Evolutionary conservation across 768 basidiomycete genomes (phyloP).

Genomic region (Lactarius quietus): DNA sequence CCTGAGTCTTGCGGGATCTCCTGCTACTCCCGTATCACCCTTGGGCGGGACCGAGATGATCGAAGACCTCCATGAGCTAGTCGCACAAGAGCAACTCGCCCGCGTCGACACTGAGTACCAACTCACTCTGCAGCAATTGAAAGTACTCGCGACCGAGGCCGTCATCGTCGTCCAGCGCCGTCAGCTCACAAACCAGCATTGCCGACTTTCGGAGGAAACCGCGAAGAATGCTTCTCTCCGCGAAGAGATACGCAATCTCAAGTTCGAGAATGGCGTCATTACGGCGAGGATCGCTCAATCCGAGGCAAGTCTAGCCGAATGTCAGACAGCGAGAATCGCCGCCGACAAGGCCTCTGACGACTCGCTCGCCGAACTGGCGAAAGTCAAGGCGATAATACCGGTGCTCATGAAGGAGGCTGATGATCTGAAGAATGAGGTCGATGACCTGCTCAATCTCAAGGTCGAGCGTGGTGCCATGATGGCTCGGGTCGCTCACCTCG

Average conservation of each 20-base stretch:
- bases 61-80: not conserved
- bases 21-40: not conserved
- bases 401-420: not conserved
- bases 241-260: not conserved
- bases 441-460: not conserved
- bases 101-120: not conserved
- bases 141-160: slow-evolving; percentile 11
- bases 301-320: not conserved
- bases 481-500: slow-evolving; percentile 1
- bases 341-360: not conserved
- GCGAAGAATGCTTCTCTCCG: not conserved
- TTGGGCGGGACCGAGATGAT: not conserved
- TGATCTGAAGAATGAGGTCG: not conserved
- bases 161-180: slow-evolving; percentile 8
- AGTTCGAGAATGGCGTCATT: not conserved
- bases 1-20: not conserved
- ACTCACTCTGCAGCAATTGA: slow-evolving; percentile 2
- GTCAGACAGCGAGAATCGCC: not conserved
- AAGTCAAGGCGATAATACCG: not conserved
- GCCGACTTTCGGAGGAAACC: not conserved
- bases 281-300: not conserved
- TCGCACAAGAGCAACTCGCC: slow-evolving; percentile 5
- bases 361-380: not conserved
- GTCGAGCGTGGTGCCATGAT: not conserved
- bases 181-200: slow-evolving; percentile 4